Evolutionary conservation across 2,329 filamentous ascomycete species (phyloP), one percentile per base, ranked within the genome.

Genomic region (Calonectria honghensis): DNA sequence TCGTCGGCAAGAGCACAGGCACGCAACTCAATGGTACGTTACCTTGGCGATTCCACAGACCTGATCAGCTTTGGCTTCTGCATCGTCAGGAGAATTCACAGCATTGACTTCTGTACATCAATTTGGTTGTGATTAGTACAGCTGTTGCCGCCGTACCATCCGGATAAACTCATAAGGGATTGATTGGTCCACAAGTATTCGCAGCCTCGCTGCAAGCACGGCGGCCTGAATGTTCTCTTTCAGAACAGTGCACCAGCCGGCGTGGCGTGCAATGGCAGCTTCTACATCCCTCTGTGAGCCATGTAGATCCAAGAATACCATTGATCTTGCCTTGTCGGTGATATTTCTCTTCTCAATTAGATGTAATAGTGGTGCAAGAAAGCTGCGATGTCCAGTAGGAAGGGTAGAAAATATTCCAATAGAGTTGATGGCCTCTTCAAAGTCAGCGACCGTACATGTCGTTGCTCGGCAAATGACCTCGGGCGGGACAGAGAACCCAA

Each of bases 101-200:
- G 13, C 20, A 48, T 24, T 48, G n/a, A 6, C 20, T 3, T n/a
- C 6, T n/a, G 20, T 24, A 24, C 13, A n/a, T 2, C 18, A 9
- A 10, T 24, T 10, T 1, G n/a, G 4, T 11, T 24, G n/a, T n/a
- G 13, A 35, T 73, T 14, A 73, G 45, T 70, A 73, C 6, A 76
- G 6, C 31, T 76, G 72, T 13, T 76, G 72, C 9, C 72, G 67
- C 29, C 72, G 64, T 0, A 76, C 72, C 72, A 76, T 76, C 6
- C 72, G 50, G 41, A 76, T 45, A 14, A 76, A 76, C 7, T 73
- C 72, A 24, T 72, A 74, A 5, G 72, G 72, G 35, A 76, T 70
- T 16, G 64, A 72, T 41, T 76, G 72, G 7, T 74, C 74, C 14
- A 76, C 74, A 9, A 74, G 65, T 3, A 74, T 64, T 14, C 72